Evolutionary conservation across 345 rosid species (phyloP).

Genomic region (Crucihimalaya himalaica): DNA sequence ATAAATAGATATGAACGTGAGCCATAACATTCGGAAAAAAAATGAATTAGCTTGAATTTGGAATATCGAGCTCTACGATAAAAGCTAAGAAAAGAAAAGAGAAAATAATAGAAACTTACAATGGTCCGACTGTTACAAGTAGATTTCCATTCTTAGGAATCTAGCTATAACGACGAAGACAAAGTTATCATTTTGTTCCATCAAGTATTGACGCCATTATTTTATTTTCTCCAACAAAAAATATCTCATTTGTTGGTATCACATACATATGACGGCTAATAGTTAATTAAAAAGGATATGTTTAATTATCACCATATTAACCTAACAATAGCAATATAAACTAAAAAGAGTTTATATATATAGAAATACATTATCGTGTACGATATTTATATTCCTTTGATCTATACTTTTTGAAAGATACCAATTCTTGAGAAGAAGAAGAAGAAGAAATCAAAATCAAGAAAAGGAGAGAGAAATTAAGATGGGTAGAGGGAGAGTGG

Average conservation of each 20-base stretch:
- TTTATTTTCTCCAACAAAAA: background rate
- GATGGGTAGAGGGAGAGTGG: constrained; percentile 95
- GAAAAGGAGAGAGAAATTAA: constrained; percentile 21
- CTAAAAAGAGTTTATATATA: background rate
- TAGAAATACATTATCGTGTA: constrained; percentile 14
- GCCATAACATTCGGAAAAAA: background rate
- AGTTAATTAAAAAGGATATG: background rate
- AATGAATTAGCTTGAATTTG: constrained; percentile 10
- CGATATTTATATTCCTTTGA: constrained; percentile 30
- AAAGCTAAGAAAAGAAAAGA: background rate
- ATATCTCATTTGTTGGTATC: background rate
- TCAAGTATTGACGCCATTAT: constrained; percentile 18
- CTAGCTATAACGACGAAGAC: constrained; percentile 21
- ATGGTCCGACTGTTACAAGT: constrained; percentile 27
- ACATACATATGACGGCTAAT: constrained; percentile 12
- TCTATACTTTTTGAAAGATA: background rate
- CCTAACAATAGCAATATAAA: constrained; percentile 14
- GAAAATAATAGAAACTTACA: background rate
- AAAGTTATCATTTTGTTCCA: constrained; percentile 32
- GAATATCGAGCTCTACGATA: background rate
- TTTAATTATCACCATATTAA: background rate
- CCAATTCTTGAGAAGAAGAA: constrained; percentile 1
- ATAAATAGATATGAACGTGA: background rate
- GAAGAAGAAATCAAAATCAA: constrained; percentile 22
- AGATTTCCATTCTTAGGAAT: constrained; percentile 34